phyloP scores from a whole-genome alignment of 78 protist species.

The Chrysochromulina parva region DNA sequence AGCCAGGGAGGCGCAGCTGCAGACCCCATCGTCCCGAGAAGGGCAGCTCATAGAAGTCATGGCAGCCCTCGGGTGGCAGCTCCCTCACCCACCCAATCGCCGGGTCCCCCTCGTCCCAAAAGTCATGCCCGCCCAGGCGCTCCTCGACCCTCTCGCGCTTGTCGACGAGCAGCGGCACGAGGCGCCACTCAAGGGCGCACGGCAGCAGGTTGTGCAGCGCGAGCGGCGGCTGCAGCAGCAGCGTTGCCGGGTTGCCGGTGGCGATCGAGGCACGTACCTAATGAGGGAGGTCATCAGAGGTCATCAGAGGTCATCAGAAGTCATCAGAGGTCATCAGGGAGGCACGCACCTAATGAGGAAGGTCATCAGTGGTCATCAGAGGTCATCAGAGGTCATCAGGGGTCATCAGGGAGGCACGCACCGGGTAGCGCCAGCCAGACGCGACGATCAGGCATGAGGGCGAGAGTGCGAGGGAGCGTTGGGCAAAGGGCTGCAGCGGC shows the following conservation, averaged over 20 bases:
- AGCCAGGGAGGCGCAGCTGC: slow-evolving; percentile 2
- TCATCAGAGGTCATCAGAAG: too few species aligned
- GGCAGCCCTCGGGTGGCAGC: background rate
- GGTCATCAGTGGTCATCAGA: too few species aligned
- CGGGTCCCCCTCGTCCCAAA: too few species aligned
- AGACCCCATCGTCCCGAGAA: background rate
- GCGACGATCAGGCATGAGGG: background rate
- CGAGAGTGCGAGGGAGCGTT: background rate
- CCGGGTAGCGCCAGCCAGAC: slow-evolving; percentile 1
- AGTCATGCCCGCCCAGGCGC: too few species aligned
- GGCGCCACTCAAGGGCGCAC: background rate
- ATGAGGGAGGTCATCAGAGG: too few species aligned
- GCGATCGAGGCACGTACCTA: too few species aligned
- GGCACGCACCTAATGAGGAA: too few species aligned
- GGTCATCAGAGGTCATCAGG: too few species aligned
- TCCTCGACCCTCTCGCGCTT: too few species aligned
- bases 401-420: background rate
- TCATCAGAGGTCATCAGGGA: too few species aligned
- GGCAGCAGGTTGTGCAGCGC: slow-evolving; percentile 11
- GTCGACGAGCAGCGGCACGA: background rate
- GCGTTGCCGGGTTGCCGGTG: background rate
- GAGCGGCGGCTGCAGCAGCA: background rate
- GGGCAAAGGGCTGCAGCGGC: background rate
- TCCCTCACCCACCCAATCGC: too few species aligned
- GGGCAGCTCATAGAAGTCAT: background rate